Evolutionary conservation across 2,329 filamentous ascomycete species (phyloP), one percentile per base, ranked within the genome.

Genomic region (Aspergillus nomiae): DNA sequence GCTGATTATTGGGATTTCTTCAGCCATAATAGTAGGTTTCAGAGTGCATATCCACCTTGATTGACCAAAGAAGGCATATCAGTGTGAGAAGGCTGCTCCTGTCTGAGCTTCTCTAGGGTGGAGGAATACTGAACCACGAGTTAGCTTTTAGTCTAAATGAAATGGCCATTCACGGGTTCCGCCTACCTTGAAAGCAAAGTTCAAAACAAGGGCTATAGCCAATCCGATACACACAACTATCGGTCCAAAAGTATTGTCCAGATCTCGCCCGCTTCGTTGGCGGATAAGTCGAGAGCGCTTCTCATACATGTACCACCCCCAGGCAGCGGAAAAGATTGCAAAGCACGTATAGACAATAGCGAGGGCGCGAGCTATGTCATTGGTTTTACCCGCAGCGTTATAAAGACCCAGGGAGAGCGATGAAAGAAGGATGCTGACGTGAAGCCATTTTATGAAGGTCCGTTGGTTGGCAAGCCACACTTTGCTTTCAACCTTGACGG

Each of bases 381-480:
- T 92, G 62, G 83, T 73, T 69, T 89, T 82, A 8, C 92, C 91
- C 0, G 94, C 94, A 0, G 94, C 92, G 70, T 96, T 94, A 81
- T 94, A 97, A 32, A 99, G 82, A 26, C 90, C 92, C 14, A 99
- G 82, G 0, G 92, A 92, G 34, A 99, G 81, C 26, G 90, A 89
- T 43, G 93, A 94, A 28, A 99, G 88, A 16, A 99, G 84, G 56
- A 99, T 88, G 65, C 89, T 90, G 72, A 99, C 93, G 77, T 98
- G 94, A 82, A 98, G 92, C 95, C 95, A 99, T 79, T 97, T 98
- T 78, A 99, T 90, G 76, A 97, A 99, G 0, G 95, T 99, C 65
- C 95, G 90, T 81, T 99, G 94, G 78, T 99, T 99, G 60, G 95
- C 95, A 62, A 99, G 89, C 94, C 95, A 99, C 34, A 99, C 94